These are phyloP conservation scores for Hordeum marinum DNA, from an alignment of 176 grass and related monocot genomes.

Conservation along the genomic window DNA sequence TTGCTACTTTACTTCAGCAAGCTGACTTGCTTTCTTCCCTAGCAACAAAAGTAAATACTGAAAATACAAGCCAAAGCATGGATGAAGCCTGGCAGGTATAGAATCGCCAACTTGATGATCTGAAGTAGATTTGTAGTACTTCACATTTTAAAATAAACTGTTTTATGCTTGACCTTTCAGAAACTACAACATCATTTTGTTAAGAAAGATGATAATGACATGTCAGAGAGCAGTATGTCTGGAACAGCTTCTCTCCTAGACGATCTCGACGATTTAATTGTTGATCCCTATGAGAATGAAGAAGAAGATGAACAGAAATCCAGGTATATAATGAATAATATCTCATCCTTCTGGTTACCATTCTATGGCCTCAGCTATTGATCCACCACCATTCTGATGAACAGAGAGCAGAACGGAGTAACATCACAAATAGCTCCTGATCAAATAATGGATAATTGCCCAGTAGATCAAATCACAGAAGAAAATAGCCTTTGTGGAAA, in stretches of 20 bases:
- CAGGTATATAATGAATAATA: conserved; percentile 38
- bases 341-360: background rate
- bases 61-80: conserved; percentile 63
- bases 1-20: conserved; percentile 78
- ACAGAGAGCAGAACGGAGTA: conserved; percentile 28
- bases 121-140: background rate
- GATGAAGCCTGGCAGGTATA: conserved; percentile 95
- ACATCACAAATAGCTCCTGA: conserved; percentile 11
- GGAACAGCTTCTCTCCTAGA: conserved; percentile 64
- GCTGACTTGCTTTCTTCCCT: conserved; percentile 79
- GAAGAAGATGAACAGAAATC: conserved; percentile 46
- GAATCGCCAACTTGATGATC: background rate
- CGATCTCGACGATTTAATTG: conserved; percentile 83
- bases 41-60: conserved; percentile 78
- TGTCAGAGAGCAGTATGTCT: conserved; percentile 47
- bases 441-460: conserved; percentile 23
- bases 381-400: conserved; percentile 13
- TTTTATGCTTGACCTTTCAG: conserved; percentile 38
- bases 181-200: conserved; percentile 71
- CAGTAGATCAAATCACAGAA: conserved; percentile 12
- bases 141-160: background rate
- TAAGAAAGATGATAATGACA: conserved; percentile 63
- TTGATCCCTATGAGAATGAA: conserved; percentile 61
- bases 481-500: conserved; percentile 24
- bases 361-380: conserved; percentile 18